Evolutionary conservation across 140 eudicot species (phyloP), one percentile per base, ranked within the genome.

Genomic region (Flaveria floridana): DNA sequence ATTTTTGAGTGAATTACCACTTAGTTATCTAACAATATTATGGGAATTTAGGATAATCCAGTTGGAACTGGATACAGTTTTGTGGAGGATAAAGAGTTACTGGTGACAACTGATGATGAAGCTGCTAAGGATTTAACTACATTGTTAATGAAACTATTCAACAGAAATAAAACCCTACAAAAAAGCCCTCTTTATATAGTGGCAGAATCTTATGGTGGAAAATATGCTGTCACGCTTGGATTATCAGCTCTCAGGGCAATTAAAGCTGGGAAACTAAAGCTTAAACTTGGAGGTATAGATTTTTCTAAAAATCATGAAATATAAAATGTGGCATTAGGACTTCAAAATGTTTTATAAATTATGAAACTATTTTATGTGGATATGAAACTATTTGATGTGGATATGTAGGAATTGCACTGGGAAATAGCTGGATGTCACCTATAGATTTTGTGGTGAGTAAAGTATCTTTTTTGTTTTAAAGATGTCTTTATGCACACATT

Each of bases 151-250:
- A 74, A 83, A 50, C 6, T 89, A 34, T 91, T 89, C 55, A 85
- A 87, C 51, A 77, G 73, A 75, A 75, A 87, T 70, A 71, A 61
- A 73, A 83, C 56, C 34, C 79, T 91, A 5, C 97, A 87, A 70
- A 81, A 79, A 71, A 91, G 89, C 71, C 91, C 94, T 70, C 87
- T 89, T 23, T 89, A 91, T 64, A 82, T 91, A 7, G 89, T 87
- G 18, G 96, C 96, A 6, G 95, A 92, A 72, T 92, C 97, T 74
- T 92, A 92, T 79, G 97, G 97, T 39, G 97, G 97, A 48, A 92
- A 89, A 73, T 87, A 52, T 81, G 98, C 95, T 75, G 98, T 84
- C 58, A 89, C 98, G 72, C 88, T 85, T 84, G 98, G 91, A 68
- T 80, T 92, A 70, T 81, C 92, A 59, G 96, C 95, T 77, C 87